Percentiles rank a stretch among this genome's conserved stretches.
Evolutionary conservation across 208 protist genomes (phyloP).

Genomic region (Leishmania lainsoni): DNA sequence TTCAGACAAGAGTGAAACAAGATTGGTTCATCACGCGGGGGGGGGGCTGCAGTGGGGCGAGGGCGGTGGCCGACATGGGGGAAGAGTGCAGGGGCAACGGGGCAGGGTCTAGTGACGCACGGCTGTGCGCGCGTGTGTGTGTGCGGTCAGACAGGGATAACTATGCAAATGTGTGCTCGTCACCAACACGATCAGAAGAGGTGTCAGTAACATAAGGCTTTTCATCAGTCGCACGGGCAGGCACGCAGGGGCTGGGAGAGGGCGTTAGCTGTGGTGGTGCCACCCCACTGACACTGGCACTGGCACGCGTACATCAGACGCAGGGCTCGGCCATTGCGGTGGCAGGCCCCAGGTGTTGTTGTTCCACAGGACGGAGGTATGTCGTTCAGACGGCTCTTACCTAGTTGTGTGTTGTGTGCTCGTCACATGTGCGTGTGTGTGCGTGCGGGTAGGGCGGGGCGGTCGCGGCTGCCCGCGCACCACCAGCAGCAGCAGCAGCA

Average conservation of each 20-base stretch:
- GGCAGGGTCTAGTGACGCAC: neutral
- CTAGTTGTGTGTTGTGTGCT: constrained; percentile 22
- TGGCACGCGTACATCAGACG: constrained; percentile 10
- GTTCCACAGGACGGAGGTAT: constrained; percentile 30
- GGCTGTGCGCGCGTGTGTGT: neutral
- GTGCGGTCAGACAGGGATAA: constrained; percentile 44
- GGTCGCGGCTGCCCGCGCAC: neutral
- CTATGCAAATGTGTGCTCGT: constrained; percentile 43
- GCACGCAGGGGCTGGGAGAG: neutral
- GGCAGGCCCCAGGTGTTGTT: constrained; percentile 21
- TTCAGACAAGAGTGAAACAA: constrained; percentile 21
- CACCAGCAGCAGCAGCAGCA: constrained; percentile 2
- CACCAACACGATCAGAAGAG: constrained; percentile 42
- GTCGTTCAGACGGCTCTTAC: constrained; percentile 42
- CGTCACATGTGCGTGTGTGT: constrained; percentile 24
- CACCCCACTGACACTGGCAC: neutral
- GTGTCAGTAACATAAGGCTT: constrained; percentile 32
- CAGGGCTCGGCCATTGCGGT: constrained; percentile 29
- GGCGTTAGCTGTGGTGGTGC: neutral
- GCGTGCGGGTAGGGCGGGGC: neutral
- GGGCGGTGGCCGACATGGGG: neutral
- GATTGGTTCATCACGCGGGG: constrained; percentile 11
- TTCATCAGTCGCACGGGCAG: constrained; percentile 20
- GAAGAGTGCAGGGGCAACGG: neutral
- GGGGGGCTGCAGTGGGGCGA: neutral